Base-by-base conservation (phyloP, 1,284 basidiomycete genomes). In the Athelia psychrophila region DNA sequence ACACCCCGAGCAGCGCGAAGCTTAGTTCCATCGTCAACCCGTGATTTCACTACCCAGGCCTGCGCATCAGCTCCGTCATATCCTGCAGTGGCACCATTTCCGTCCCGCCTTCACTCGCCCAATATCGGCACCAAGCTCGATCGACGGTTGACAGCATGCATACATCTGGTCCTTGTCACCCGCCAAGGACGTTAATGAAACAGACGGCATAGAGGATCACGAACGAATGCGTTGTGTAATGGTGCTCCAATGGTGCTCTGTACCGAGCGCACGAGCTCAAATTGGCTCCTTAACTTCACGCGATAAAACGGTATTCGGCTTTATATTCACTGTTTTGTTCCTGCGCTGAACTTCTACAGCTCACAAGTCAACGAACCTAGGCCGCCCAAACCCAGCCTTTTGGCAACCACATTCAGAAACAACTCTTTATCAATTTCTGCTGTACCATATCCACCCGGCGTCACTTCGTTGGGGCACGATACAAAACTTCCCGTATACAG, bases 251-350 rank as follows among this genome's bases (percentile, higher is more conserved):
- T n/a, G 73, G 81, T 91, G 5, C 60, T 96, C 0, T 94, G 92
- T 58, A 58, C 92, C 4, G 84, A 93, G 88, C 84, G 3, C 79
- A 84, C 56, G 85, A 91, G 49, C 63, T 94, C 16, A 91, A 87
- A 67, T 97, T 93, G 93, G 93, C 69, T 93, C 93, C 3, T 64
- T 92, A 33, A 92, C 92, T 0, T 80, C 85, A 18, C 81, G 91
- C 60, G 91, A 93, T 63, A 46, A 27, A 16, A 20, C n/a, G 9
- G n/a, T n/a, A n/a, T n/a, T 8, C 10, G 8, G n/a, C 56, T 48
- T 48, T 56, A 32, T 49, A n/a, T 47, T 23, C 9, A 46, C 22
- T 16, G 54, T 30, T 3, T 23, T 23, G 9, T 20, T 22, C 33
- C 2, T 18, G 2, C 5, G n/a, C 25, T 9, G 13, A 48, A 38